Conservation (phyloP, 1,284 basidiomycete genomes). For the Trichosporon inkin region DNA sequence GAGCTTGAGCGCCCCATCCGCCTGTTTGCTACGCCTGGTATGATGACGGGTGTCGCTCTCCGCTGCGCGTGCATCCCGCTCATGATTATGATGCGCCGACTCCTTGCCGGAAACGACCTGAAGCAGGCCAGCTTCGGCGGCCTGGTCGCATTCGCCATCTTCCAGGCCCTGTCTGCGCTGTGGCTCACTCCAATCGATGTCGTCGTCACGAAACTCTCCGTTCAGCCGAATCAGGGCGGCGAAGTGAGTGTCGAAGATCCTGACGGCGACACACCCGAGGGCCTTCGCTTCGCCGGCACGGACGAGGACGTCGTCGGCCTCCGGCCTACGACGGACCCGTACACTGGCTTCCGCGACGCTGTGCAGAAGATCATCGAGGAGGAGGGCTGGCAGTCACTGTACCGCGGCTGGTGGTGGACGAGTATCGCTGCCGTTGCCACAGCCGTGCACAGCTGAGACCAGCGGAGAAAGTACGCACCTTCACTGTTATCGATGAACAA, state of each 20-base stretch:
- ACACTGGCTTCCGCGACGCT: slow-evolving; percentile 71
- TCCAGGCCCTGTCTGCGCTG: slow-evolving; percentile 58
- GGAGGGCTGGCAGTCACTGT: slow-evolving; percentile 71
- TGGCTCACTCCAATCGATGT: slow-evolving; percentile 78
- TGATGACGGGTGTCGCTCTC: slow-evolving; percentile 63
- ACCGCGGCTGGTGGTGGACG: slow-evolving; percentile 84
- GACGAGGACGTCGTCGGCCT: slow-evolving; percentile 86
- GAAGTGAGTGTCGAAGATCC: slow-evolving; percentile 58
- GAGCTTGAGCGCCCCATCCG: slow-evolving; percentile 75
- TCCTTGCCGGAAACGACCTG: slow-evolving; percentile 19
- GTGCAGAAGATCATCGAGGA: slow-evolving; percentile 74
- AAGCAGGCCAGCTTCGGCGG: slow-evolving; percentile 27
- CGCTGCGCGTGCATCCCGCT: slow-evolving; percentile 69
- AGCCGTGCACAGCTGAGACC: neutral
- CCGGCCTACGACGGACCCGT: slow-evolving; percentile 80
- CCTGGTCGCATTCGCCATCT: slow-evolving; percentile 58
- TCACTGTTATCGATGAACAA: no score
- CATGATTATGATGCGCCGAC: slow-evolving; percentile 49
- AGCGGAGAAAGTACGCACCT: neutral
- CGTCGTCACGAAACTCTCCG: slow-evolving; percentile 69
- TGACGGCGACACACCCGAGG: slow-evolving; percentile 58
- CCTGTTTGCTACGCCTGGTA: slow-evolving; percentile 76
- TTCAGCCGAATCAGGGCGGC: slow-evolving; percentile 75
- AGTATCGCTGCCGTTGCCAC: slow-evolving; percentile 59
- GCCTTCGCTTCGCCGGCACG: slow-evolving; percentile 59